Percentiles rank a stretch among this genome's conserved stretches.
Evolutionary conservation across 768 basidiomycete species (phyloP).

Genomic region (Lanmaoa pseudosensibilis): DNA sequence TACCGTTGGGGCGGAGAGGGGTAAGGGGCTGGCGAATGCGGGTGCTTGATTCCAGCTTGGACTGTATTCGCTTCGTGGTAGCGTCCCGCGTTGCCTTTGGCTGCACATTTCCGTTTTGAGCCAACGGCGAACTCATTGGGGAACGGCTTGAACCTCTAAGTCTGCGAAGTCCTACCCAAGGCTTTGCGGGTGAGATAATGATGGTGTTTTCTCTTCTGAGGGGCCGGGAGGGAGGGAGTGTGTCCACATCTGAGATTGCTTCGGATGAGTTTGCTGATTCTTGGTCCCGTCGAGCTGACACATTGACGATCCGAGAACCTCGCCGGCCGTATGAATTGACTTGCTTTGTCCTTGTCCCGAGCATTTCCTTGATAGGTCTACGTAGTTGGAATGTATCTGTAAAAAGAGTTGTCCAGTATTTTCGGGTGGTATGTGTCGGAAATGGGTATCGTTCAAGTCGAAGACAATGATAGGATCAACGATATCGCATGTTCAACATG

Average conservation of each 20-base stretch:
- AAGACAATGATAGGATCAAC: not conserved
- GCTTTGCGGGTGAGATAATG: slow-evolving; percentile 23
- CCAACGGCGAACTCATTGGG: slow-evolving; percentile 17
- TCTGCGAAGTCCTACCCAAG: slow-evolving; percentile 12
- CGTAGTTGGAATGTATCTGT: not conserved
- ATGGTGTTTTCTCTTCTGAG: slow-evolving; percentile 26
- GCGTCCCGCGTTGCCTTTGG: slow-evolving; percentile 10
- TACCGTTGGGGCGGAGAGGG: slow-evolving; percentile 38
- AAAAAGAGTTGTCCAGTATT: not conserved
- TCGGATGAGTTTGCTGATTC: slow-evolving; percentile 34
- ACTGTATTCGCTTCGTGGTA: slow-evolving; percentile 14
- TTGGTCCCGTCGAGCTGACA: slow-evolving; percentile 34
- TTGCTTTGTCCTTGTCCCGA: slow-evolving; percentile 62
- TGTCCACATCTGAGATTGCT: slow-evolving; percentile 38
- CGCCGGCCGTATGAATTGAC: slow-evolving; percentile 67
- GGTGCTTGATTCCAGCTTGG: slow-evolving; percentile 18
- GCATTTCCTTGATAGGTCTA: slow-evolving; percentile 39
- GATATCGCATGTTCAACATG: slow-evolving; percentile 5
- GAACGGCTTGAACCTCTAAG: slow-evolving; percentile 15
- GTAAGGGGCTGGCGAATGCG: slow-evolving; percentile 42
- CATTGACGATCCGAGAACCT: slow-evolving; percentile 57
- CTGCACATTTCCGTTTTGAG: slow-evolving; percentile 31
- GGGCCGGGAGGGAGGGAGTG: slow-evolving; percentile 7
- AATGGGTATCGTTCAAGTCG: slow-evolving; percentile 6
- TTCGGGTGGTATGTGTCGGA: not conserved